phyloP scores from a whole-genome alignment of 2,329 filamentous ascomycete genomes.

The Venturia nashicola region DNA sequence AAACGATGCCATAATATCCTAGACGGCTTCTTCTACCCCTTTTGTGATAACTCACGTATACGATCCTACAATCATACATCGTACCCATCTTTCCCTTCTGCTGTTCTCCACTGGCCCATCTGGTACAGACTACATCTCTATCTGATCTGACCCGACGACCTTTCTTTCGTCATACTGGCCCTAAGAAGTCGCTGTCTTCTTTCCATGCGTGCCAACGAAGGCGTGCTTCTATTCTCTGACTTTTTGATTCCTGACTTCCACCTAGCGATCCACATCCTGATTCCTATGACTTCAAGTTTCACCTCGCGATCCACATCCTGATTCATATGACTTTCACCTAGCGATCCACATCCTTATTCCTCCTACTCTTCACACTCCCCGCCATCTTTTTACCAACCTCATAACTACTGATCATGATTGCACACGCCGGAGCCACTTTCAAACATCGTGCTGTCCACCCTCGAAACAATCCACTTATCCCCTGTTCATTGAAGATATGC shows the following conservation, averaged over 20 bases:
- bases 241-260: background rate
- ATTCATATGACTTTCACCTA: background rate
- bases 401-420: conserved; percentile 98
- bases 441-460: conserved; percentile 86
- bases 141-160: background rate
- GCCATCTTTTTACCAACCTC: conserved; percentile 91
- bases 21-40: background rate
- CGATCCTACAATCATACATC: background rate
- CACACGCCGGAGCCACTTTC: conserved; percentile 91
- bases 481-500: conserved; percentile 85
- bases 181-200: too few species aligned
- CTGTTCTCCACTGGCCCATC: too few species aligned
- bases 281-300: conserved; percentile 19
- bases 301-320: background rate
- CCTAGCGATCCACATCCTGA: background rate
- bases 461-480: conserved; percentile 67
- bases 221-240: background rate
- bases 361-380: conserved; percentile 55
- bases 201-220: background rate
- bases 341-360: conserved; percentile 15
- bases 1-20: too few species aligned
- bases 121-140: background rate
- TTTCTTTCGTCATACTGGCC: background rate
- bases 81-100: background rate
- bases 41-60: background rate